Conservation (phyloP, 1,284 basidiomycete genomes). For the Psilocybe mexicana region DNA sequence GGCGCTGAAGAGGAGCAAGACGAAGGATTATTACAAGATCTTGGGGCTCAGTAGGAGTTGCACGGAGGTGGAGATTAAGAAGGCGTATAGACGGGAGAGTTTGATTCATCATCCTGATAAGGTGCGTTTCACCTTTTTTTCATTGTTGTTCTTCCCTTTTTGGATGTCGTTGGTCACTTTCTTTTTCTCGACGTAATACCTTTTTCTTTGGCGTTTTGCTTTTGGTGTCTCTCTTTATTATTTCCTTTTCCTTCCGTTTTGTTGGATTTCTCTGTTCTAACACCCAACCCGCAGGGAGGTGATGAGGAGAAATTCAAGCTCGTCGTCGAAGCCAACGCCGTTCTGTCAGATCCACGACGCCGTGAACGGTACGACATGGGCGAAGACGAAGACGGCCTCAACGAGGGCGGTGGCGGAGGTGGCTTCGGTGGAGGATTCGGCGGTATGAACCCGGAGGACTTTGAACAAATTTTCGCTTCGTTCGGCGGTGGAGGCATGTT, state of each 20-base stretch:
- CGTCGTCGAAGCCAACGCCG: constrained; percentile 73
- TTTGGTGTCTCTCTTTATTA: too few species aligned
- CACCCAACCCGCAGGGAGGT: constrained; percentile 52
- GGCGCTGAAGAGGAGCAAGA: constrained; percentile 79
- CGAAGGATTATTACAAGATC: constrained; percentile 85
- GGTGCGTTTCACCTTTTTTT: constrained; percentile 37
- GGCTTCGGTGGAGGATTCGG: constrained; percentile 33
- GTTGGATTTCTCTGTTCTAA: not conserved
- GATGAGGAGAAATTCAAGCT: constrained; percentile 89
- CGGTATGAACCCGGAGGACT: constrained; percentile 52
- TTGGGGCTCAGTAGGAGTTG: constrained; percentile 63
- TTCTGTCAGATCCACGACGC: constrained; percentile 71
- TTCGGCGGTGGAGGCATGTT: constrained; percentile 44
- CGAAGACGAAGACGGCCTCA: constrained; percentile 71
- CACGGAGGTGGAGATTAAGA: constrained; percentile 73
- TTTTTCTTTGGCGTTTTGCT: too few species aligned
- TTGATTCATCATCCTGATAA: constrained; percentile 86
- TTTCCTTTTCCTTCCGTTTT: not conserved
- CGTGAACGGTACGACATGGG: constrained; percentile 76
- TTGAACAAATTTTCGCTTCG: constrained; percentile 66
- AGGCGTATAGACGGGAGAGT: constrained; percentile 75
- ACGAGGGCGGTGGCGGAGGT: constrained; percentile 36
- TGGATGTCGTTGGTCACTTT: not conserved
- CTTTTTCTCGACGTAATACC: too few species aligned
- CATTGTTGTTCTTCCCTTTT: not conserved